Evolutionary conservation across 2,329 filamentous ascomycete species (phyloP).

Genomic region (Pseudogymnoascus sp.): DNA sequence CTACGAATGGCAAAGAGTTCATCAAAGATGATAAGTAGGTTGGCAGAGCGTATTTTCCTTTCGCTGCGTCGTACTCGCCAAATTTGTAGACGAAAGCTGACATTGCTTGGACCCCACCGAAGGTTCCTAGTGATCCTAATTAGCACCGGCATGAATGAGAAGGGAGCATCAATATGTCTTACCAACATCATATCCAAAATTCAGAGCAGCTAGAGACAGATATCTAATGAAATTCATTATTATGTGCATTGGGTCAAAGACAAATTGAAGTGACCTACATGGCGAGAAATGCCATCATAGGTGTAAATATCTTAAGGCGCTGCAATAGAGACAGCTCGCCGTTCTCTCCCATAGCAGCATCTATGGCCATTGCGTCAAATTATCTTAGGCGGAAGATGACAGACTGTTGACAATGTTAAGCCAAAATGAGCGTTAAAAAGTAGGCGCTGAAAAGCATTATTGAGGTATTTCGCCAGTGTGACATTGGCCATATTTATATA

Average conservation of each 20-base stretch:
- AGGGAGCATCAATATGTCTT: background rate
- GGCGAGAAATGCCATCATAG: background rate
- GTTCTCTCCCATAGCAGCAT: background rate
- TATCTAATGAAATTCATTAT: background rate
- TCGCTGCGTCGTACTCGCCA: background rate
- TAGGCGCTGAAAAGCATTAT: background rate
- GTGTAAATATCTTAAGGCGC: background rate
- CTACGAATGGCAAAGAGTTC: conserved; percentile 5
- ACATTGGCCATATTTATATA: background rate
- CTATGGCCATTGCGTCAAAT: background rate
- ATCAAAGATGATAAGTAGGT: conserved; percentile 4
- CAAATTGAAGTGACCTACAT: background rate
- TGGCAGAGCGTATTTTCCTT: conserved; percentile 2
- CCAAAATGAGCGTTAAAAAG: background rate
- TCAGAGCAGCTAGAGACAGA: background rate
- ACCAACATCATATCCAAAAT: conserved; percentile 9
- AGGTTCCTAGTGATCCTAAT: background rate
- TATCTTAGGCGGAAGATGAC: background rate
- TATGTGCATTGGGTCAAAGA: background rate
- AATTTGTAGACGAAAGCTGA: background rate
- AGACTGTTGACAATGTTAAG: background rate
- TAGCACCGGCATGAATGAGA: background rate
- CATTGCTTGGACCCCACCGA: conserved; percentile 5
- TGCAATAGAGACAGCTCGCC: background rate
- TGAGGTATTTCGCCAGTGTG: background rate